phyloP scores from a whole-genome alignment of 306 rosid species.

The Prunus padus region DNA sequence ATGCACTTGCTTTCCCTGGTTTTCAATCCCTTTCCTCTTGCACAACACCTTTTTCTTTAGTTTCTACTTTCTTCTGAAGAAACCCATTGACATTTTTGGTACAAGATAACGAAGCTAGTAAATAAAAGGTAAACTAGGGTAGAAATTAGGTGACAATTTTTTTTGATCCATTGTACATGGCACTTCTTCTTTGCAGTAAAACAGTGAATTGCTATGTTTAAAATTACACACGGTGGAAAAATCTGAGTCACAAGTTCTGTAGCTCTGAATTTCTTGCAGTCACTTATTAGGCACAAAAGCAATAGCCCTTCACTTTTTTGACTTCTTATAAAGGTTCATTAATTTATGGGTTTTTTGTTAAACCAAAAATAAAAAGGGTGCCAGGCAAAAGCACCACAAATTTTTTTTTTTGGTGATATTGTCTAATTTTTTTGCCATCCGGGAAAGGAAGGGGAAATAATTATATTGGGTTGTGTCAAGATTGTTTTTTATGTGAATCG shows the following conservation, averaged over 20 bases:
- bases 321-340: neutral
- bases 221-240: neutral
- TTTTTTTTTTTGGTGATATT: too few relatives aligned
- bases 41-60: neutral
- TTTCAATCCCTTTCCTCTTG: neutral
- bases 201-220: neutral
- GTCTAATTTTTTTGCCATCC: too few relatives aligned
- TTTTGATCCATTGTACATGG: neutral
- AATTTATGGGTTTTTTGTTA: too few relatives aligned
- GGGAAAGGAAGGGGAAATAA: too few relatives aligned
- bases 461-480: too few relatives aligned
- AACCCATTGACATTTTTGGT: neutral
- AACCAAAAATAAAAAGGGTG: too few relatives aligned
- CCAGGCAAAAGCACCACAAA: too few relatives aligned
- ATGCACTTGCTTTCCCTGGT: neutral
- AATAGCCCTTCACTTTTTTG: neutral
- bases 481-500: too few relatives aligned
- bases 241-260: neutral
- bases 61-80: neutral
- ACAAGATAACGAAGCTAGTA: neutral
- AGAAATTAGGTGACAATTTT: neutral
- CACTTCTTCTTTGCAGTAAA: neutral
- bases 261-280: neutral
- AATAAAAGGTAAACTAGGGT: neutral
- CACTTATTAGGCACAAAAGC: neutral